Conservation (phyloP, 2,329 filamentous ascomycete species). For the Plectosphaerella cucumerina region DNA sequence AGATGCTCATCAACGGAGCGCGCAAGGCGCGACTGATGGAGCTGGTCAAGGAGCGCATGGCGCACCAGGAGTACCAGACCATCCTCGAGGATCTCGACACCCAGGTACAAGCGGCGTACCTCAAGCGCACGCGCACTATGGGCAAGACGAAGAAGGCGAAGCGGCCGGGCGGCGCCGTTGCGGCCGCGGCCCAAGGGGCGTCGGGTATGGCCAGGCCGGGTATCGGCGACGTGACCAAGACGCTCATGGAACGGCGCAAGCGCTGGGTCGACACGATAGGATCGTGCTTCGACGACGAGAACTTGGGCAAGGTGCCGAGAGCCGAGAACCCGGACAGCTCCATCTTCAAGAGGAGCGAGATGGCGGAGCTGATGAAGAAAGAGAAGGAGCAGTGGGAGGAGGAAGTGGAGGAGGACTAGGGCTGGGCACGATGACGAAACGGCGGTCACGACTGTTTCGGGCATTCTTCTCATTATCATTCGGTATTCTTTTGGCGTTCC, state of each 20-base stretch:
- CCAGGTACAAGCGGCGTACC: conserved; percentile 90
- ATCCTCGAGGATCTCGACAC: conserved; percentile 95
- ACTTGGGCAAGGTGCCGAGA: conserved; percentile 67
- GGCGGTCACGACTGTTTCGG: neutral
- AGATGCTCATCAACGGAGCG: conserved; percentile 84
- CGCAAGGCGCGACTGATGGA: conserved; percentile 84
- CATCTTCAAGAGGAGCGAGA: conserved; percentile 70
- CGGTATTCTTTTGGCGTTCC: too few species aligned
- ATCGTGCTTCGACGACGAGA: conserved; percentile 83
- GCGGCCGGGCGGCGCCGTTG: conserved; percentile 67
- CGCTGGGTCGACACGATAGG: conserved; percentile 91
- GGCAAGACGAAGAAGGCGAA: conserved; percentile 93
- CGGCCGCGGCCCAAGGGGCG: conserved; percentile 53
- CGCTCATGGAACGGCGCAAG: conserved; percentile 83
- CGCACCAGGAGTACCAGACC: conserved; percentile 92
- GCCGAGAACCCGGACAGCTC: conserved; percentile 57
- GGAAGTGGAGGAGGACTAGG: conserved; percentile 64
- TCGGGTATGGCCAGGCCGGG: conserved; percentile 66
- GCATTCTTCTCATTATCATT: too few species aligned
- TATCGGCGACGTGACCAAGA: conserved; percentile 87
- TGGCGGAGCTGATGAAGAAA: conserved; percentile 68
- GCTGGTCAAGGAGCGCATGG: conserved; percentile 87
- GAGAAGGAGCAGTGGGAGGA: conserved; percentile 82
- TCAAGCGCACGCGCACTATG: conserved; percentile 91
- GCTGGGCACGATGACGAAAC: neutral